phyloP scores from a whole-genome alignment of 2,329 filamentous ascomycete genomes.

The Chaetomiaceae sp. region DNA sequence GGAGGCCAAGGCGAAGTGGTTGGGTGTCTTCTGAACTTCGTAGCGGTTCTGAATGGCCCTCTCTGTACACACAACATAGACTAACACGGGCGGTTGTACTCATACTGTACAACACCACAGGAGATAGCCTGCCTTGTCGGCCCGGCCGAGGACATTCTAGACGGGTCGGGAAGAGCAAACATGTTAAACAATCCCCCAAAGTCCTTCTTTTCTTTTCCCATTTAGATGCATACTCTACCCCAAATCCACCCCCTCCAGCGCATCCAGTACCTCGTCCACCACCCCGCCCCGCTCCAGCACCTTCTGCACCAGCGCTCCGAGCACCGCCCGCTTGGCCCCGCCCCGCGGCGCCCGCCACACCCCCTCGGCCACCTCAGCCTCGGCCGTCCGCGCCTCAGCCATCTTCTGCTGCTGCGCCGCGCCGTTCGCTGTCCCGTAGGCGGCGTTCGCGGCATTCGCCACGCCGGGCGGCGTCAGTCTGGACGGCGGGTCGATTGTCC shows the following conservation, averaged over 20 bases:
- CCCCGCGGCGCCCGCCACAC: constrained; percentile 85
- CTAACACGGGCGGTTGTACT: too few species aligned
- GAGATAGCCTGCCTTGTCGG: too few species aligned
- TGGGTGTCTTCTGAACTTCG: constrained; percentile 67
- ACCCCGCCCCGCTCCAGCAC: constrained; percentile 73
- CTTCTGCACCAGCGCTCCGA: constrained; percentile 69
- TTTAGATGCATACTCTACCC: constrained; percentile 32
- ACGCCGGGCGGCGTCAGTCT: constrained; percentile 66
- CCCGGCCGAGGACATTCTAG: neutral
- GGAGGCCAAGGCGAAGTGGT: constrained; percentile 63
- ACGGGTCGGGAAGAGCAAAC: neutral
- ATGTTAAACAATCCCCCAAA: neutral
- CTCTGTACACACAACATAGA: too few species aligned
- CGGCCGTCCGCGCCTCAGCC: constrained; percentile 36
- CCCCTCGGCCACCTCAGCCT: constrained; percentile 57
- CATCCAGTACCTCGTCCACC: constrained; percentile 78
- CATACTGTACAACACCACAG: constrained; percentile 7
- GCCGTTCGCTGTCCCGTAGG: constrained; percentile 36
- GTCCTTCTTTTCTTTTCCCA: neutral
- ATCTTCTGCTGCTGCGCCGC: constrained; percentile 33
- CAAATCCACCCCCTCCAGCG: constrained; percentile 69
- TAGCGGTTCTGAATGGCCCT: too few species aligned
- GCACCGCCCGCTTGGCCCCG: constrained; percentile 67
- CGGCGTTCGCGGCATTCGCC: constrained; percentile 56
- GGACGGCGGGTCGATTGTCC: constrained; percentile 69